phyloP scores from a whole-genome alignment of 2,329 filamentous ascomycete genomes.

The Neopestalotiopsis sp. region DNA sequence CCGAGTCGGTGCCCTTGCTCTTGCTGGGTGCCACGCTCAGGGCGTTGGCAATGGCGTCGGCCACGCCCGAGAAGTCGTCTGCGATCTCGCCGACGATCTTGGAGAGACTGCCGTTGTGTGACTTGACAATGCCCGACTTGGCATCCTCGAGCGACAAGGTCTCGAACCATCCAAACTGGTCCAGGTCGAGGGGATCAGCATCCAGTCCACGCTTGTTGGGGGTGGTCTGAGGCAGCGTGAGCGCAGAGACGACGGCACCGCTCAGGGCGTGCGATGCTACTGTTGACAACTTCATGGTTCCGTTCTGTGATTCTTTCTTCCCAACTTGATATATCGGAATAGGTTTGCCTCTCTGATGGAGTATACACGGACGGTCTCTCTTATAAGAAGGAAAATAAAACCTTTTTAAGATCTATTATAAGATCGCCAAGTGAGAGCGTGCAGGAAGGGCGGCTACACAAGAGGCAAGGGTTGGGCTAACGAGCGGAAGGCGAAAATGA shows the following conservation, averaged over 20 bases:
- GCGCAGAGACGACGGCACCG: conserved; percentile 12
- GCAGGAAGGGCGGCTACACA: conserved; percentile 1
- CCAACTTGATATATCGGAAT: background rate
- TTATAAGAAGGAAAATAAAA: background rate
- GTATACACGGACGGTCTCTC: background rate
- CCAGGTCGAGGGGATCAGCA: background rate
- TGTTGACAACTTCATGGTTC: conserved; percentile 15
- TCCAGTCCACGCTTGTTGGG: background rate
- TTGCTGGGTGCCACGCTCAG: background rate
- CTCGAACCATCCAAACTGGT: conserved; percentile 12
- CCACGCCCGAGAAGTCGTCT: conserved; percentile 3
- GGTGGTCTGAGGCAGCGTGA: conserved; percentile 3
- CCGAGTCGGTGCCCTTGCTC: background rate
- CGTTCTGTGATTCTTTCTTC: background rate
- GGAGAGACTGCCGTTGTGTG: background rate
- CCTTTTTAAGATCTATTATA: background rate
- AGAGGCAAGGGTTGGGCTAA: background rate
- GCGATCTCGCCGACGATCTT: conserved; percentile 6
- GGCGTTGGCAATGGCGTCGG: conserved; percentile 1
- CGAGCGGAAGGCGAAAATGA: conserved; percentile 11
- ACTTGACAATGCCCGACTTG: conserved; percentile 9
- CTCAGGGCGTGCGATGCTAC: conserved; percentile 8
- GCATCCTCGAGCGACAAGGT: conserved; percentile 17
- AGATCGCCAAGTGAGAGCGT: background rate
- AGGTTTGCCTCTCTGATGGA: background rate